phyloP scores from a whole-genome alignment of 257 asterid species.

The Apocynum venetum region DNA sequence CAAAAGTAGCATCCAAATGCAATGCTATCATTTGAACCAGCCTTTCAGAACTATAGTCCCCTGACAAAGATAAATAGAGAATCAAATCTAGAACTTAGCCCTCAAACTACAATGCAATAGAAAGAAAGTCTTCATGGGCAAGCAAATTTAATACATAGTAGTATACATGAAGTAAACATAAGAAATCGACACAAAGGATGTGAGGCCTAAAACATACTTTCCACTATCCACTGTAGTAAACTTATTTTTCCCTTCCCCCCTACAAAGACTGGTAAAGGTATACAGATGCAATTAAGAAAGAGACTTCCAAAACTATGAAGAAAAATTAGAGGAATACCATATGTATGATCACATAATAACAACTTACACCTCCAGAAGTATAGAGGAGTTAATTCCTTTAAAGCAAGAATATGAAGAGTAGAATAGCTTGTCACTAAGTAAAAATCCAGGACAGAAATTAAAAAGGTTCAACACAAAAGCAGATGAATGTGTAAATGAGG shows the following conservation, averaged over 20 bases:
- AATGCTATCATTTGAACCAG: slow-evolving; percentile 75
- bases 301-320: not conserved
- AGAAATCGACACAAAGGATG: not conserved
- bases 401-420: not conserved
- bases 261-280: not conserved
- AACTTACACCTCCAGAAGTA: not conserved
- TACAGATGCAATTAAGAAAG: not conserved
- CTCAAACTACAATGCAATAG: not conserved
- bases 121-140: not conserved
- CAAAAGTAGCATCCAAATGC: slow-evolving; percentile 71
- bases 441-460: too few species aligned
- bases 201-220: not conserved
- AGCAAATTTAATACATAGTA: not conserved
- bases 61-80: slow-evolving; percentile 28
- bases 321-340: not conserved
- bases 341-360: not conserved
- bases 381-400: not conserved
- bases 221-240: not conserved
- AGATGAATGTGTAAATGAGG: not conserved
- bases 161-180: not conserved
- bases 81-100: slow-evolving; percentile 3
- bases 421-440: not conserved
- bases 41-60: slow-evolving; percentile 53
- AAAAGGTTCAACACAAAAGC: too few species aligned
- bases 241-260: not conserved